phyloP scores from a whole-genome alignment of 805 yeast genomes.

The Maudiozyma saulgeensis region DNA sequence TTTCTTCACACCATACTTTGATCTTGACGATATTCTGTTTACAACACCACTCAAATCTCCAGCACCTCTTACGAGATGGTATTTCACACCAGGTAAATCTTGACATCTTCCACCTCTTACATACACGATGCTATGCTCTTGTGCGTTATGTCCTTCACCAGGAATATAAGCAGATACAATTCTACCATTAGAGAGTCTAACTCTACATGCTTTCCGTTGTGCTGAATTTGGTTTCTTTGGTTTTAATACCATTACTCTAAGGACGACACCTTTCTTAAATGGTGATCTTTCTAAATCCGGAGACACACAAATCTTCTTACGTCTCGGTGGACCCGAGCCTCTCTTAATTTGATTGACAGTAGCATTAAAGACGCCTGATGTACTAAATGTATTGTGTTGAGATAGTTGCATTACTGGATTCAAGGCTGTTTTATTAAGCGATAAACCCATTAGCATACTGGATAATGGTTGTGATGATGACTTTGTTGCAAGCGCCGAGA shows the following conservation, averaged over 20 bases:
- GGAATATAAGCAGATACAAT: slow-evolving; percentile 89
- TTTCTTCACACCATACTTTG: slow-evolving; percentile 88
- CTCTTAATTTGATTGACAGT: slow-evolving; percentile 70
- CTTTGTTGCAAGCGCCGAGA: background rate
- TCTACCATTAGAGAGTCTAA: slow-evolving; percentile 81
- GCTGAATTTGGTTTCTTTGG: slow-evolving; percentile 99
- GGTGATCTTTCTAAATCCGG: slow-evolving; percentile 84
- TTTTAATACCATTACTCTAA: slow-evolving; percentile 87
- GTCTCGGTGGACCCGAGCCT: slow-evolving; percentile 43
- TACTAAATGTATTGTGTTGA: background rate
- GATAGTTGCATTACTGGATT: background rate
- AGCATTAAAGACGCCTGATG: slow-evolving; percentile 29
- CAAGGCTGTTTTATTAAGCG: background rate
- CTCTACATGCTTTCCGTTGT: slow-evolving; percentile 93
- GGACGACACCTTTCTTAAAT: slow-evolving; percentile 84
- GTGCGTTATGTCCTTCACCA: slow-evolving; percentile 97
- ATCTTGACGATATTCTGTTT: slow-evolving; percentile 78
- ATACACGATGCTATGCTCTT: slow-evolving; percentile 91
- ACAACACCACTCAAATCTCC: slow-evolving; percentile 92
- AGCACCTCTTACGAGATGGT: slow-evolving; percentile 87
- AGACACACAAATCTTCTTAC: slow-evolving; percentile 42
- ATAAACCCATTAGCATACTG: background rate
- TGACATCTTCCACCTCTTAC: slow-evolving; percentile 98
- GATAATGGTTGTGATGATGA: background rate
- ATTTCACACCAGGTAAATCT: slow-evolving; percentile 97